A percentile compares a stretch with the other conserved stretches of the same genome.
phyloP scores from a whole-genome alignment of 2,329 filamentous ascomycete genomes.

The Talaromyces sp. region DNA sequence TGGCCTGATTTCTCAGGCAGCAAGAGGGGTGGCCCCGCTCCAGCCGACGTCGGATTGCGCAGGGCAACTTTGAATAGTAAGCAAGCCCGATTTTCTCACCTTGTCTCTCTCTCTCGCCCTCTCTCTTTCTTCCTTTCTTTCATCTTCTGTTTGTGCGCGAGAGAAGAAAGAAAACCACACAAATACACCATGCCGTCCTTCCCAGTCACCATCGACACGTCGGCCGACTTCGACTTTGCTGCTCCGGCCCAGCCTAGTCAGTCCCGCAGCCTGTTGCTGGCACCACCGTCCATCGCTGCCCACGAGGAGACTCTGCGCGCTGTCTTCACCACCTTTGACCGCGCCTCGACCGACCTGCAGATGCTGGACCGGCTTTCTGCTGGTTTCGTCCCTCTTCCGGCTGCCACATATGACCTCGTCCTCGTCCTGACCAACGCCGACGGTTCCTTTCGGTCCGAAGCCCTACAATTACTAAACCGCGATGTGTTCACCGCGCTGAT shows the following conservation, averaged over 20 bases:
- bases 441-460: slow-evolving; percentile 6
- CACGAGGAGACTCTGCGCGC: slow-evolving; percentile 71
- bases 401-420: slow-evolving; percentile 73
- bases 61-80: background rate
- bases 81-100: background rate
- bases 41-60: slow-evolving; percentile 7
- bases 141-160: background rate
- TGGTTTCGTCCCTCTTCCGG: slow-evolving; percentile 70
- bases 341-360: slow-evolving; percentile 76
- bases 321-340: slow-evolving; percentile 67
- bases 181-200: slow-evolving; percentile 28
- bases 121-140: background rate
- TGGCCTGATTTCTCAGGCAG: slow-evolving; percentile 5
- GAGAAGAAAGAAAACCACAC: background rate
- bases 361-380: slow-evolving; percentile 93
- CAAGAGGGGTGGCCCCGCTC: background rate
- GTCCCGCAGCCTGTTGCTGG: slow-evolving; percentile 70
- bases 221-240: slow-evolving; percentile 47
- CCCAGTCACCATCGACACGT: slow-evolving; percentile 50
- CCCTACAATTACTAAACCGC: slow-evolving; percentile 2
- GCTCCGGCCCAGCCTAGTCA: slow-evolving; percentile 14
- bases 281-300: slow-evolving; percentile 81
- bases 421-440: slow-evolving; percentile 67
- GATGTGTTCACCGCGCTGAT: slow-evolving; percentile 6
- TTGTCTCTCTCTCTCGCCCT: background rate